A percentile compares a stretch with the other conserved stretches of the same genome.
Evolutionary conservation across 495 filamentous ascomycete genomes (phyloP).

Genomic region (Hypoxylon fuscum): DNA sequence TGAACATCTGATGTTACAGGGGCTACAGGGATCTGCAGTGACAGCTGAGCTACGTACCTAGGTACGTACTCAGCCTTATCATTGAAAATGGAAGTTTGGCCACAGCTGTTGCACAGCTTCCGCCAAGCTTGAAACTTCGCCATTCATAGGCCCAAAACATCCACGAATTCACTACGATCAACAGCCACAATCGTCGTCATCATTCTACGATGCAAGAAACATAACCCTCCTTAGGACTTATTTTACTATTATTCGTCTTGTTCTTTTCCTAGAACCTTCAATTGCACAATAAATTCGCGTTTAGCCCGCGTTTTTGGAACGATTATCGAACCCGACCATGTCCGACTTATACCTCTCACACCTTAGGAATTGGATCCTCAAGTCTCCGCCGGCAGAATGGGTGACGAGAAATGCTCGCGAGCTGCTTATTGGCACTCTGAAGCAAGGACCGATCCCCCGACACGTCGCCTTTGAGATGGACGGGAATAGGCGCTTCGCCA

Average conservation of each 20-base stretch:
- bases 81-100: constrained; percentile 8
- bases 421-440: constrained; percentile 84
- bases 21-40: constrained; percentile 5
- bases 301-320: constrained; percentile 47
- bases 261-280: constrained; percentile 63
- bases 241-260: constrained; percentile 52
- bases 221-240: constrained; percentile 11
- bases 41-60: constrained; percentile 17
- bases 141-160: neutral
- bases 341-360: constrained; percentile 71
- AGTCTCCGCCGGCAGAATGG: constrained; percentile 90
- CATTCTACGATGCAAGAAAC: constrained; percentile 19
- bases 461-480: constrained; percentile 99
- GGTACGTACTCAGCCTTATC: constrained; percentile 28
- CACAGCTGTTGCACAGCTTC: constrained; percentile 13
- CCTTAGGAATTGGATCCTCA: constrained; percentile 85
- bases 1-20: constrained; percentile 1
- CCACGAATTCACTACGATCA: constrained; percentile 16
- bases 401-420: constrained; percentile 74
- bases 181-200: constrained; percentile 30
- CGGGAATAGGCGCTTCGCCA: constrained; percentile 91
- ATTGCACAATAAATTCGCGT: constrained; percentile 81
- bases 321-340: constrained; percentile 43
- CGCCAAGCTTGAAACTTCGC: constrained; percentile 15
- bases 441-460: constrained; percentile 88